Evolutionary conservation across 1,284 basidiomycete genomes (phyloP).

Genomic region (Ganoderma lingzhi): DNA sequence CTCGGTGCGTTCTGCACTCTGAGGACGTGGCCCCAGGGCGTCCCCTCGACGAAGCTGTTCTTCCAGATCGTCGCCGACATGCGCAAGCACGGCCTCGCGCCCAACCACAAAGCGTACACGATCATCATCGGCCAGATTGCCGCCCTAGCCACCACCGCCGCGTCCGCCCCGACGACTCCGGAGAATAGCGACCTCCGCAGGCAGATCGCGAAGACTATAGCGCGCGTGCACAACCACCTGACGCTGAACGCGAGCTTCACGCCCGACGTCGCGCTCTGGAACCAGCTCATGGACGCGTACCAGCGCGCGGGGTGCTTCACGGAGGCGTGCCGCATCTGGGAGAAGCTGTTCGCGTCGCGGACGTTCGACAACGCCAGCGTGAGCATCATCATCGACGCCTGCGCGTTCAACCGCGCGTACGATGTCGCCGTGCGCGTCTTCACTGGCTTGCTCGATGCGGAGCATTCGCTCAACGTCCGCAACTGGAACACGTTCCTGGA

Average conservation of each 20-base stretch:
- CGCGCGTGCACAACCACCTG: slow-evolving; percentile 82
- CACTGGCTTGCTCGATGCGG: slow-evolving; percentile 56
- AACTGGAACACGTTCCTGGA: slow-evolving; percentile 90
- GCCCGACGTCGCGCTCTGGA: slow-evolving; percentile 83
- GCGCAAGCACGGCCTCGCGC: slow-evolving; percentile 67
- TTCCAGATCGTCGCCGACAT: slow-evolving; percentile 88
- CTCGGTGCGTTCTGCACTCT: slow-evolving; percentile 70
- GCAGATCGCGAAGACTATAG: slow-evolving; percentile 57
- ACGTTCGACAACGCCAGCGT: slow-evolving; percentile 72
- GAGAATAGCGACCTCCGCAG: slow-evolving; percentile 39
- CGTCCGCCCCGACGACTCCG: slow-evolving; percentile 23
- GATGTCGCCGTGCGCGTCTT: slow-evolving; percentile 62
- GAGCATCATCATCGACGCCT: slow-evolving; percentile 87
- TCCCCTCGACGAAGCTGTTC: slow-evolving; percentile 57
- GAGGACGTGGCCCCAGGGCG: slow-evolving; percentile 41
- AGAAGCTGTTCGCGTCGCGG: slow-evolving; percentile 70
- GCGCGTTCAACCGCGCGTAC: slow-evolving; percentile 66
- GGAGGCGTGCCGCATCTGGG: slow-evolving; percentile 85
- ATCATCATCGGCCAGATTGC: slow-evolving; percentile 70
- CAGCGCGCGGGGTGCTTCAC: slow-evolving; percentile 75
- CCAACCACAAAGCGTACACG: slow-evolving; percentile 74
- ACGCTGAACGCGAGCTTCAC: slow-evolving; percentile 79
- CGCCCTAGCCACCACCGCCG: slow-evolving; percentile 48
- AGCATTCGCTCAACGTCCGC: slow-evolving; percentile 62
- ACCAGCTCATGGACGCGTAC: slow-evolving; percentile 92